Base-by-base conservation (phyloP, 1,284 basidiomycete genomes). In the Flammula alnicola region DNA sequence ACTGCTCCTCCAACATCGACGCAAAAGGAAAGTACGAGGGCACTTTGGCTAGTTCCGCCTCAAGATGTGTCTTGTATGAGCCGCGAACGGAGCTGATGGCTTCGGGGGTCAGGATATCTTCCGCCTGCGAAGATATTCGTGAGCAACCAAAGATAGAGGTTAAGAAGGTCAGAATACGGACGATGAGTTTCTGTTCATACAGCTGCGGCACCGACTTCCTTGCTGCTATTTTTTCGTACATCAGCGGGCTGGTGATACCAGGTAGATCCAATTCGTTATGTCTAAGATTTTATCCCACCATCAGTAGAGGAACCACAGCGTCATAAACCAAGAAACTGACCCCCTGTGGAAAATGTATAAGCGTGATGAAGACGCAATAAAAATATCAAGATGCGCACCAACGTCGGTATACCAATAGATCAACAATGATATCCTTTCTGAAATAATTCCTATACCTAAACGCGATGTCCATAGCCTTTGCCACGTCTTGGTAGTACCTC, bases 221-320 rank as follows among this genome's bases (percentile, higher is more conserved):
- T 0, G 82, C 78, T 4, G 84, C 78, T 59, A 94, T 93, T 70
- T 89, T 84, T 65, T 91, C 81, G 67, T 95, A 94, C 93, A 95
- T 95, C 17, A 85, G 71, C 0, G 92, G 93, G 63, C 91, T 88
- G 0, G 95, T 97, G 67, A 94, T 93, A 12, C 85, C 84, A 0
- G 95, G 95, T 58, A 95, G 82, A 63, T 96, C 93, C 26, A 95
- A 80, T 69, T 95, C 93, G 63, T 95, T 95, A 67, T 95, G 93
- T 2, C 61, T 63, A 9, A 20, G 40, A 30, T 2, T 31, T 35
- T 3, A 8, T 32, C 32, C 16, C 30, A 12, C 22, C n/a, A 5
- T 38, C 11, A 23, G 26, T 5, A 30, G 3, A 25, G 8, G 19
- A 6, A 35, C 14, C 16, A 31, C 4, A 11, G 23, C 25, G 6